Evolutionary conservation across 345 rosid species (phyloP).

Genomic region (Kandelia obovata): DNA sequence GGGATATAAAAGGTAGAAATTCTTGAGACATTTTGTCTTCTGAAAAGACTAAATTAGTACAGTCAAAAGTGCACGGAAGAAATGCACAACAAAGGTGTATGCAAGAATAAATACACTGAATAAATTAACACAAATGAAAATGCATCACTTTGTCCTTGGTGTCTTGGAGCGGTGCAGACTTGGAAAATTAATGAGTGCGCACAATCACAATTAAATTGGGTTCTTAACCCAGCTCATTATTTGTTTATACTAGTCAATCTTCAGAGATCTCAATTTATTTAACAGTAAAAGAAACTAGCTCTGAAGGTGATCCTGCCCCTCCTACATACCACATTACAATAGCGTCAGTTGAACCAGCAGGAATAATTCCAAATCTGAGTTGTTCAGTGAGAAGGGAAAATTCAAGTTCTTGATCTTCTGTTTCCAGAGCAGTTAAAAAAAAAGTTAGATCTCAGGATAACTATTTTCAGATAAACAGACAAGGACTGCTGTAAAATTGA

Average conservation of each 20-base stretch:
- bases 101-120: too few relatives aligned
- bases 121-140: too few relatives aligned
- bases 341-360: slow-evolving; percentile 94
- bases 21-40: too few relatives aligned
- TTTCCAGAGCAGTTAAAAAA: slow-evolving; percentile 23
- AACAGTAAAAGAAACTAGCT: neutral
- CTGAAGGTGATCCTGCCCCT: neutral
- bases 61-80: too few relatives aligned
- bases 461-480: neutral
- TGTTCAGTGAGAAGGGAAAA: slow-evolving; percentile 40
- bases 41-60: too few relatives aligned
- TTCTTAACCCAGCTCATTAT: neutral
- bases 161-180: too few relatives aligned
- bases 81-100: too few relatives aligned
- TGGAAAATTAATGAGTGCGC: too few relatives aligned
- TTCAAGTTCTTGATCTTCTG: slow-evolving; percentile 41
- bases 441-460: slow-evolving; percentile 6
- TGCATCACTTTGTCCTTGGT: too few relatives aligned
- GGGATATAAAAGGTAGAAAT: neutral
- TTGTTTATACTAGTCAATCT: neutral
- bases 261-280: neutral
- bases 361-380: slow-evolving; percentile 81
- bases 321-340: slow-evolving; percentile 66
- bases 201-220: too few relatives aligned
- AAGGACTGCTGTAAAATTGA: neutral